Base-by-base conservation (phyloP, 1,284 basidiomycete genomes). In the Tilletia walkeri region DNA sequence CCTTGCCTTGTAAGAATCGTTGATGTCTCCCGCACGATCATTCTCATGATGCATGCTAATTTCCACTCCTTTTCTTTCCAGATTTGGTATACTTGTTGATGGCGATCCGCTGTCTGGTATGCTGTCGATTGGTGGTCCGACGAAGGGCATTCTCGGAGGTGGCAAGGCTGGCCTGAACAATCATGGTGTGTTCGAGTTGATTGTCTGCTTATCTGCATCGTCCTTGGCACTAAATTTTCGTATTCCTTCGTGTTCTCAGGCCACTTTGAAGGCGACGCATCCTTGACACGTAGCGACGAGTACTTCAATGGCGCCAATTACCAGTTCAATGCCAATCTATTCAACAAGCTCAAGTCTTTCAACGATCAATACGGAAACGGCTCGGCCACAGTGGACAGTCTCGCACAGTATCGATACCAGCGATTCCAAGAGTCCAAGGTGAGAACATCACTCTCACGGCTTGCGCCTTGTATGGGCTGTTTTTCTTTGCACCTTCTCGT, bases 191-290 rank as follows among this genome's bases (percentile, higher is more conserved):
- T 30, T 30, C 9, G 30, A 38, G 65, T 30, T 7, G 65, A 66
- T 30, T 1, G 24, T 30, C 24, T 30, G 24, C 41, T 30, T 39
- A 66, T 38, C 47, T 12, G n/a, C 12, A 48, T 10, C 47, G n/a
- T 48, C 47, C 47, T 48, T 10, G 2, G 47, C 47, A n/a, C 34
- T 14, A 12, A 24, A n/a, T 36, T 38, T 38, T 10, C 65, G 30
- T 66, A 3, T 39, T 39, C 65, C 30, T 39, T 12, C 65, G 3
- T 66, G 41, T 49, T 66, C 47, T 12, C 47, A 48, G 47, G 47
- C 47, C 63, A 65, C 24, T 65, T 65, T 48, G 63, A 65, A 65
- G 63, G 63, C 38, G 63, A 65, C 47, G 63, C 63, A n/a, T 65
- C 63, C 18, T 36, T 65, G 9, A 41, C 63, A 10, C 38, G 63